Evolutionary conservation across 2,329 filamentous ascomycete genomes (phyloP), one percentile per base, ranked within the genome.

Genomic region (Fusarium concolor): DNA sequence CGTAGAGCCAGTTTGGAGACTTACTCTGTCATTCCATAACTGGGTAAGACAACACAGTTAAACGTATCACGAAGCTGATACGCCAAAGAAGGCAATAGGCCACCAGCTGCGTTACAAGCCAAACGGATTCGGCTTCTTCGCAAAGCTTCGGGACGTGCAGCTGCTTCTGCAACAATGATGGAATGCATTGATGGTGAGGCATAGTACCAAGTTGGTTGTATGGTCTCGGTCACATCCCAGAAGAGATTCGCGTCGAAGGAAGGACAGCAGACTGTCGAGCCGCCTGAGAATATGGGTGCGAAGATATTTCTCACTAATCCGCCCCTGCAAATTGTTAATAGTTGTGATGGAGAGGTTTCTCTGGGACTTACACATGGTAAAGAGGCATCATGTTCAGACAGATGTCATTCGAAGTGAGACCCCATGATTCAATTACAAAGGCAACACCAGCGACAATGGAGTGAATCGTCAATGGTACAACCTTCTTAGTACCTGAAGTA

Each of bases 381-480:
- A 62, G 37, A 0, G 58, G 58, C 58, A 62, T 62, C 58, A 62
- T 62, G n/a, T 62, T 62, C 4, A 62, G 2, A 17, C 58, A 62
- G 3, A 62, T 45, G 7, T 62, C 58, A 0, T 29, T 10, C 0
- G 33, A 38, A 1, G 26, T 54, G 18, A 62, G 58, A 10, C 56
- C 56, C 58, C 58, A 62, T 26, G 58, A 62, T 2, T 62, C 58
- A 2, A 62, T 55, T 9, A 62, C 58, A 6, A 59, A 59, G 2
- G 59, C 58, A 2, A 62, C 56, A 1, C 56, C 58, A 2, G 56
- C 37, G 3, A 62, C 26, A 4, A 62, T 54, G 1, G 58, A 62
- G 2, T 62, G 45, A 0, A 49, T 49, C 3, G 46, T 62, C 0
- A 62, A n/a, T 1, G 56, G 58, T 0, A 62, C 58, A 11, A 62